These are phyloP conservation scores for Aurifilum marmelostoma DNA, from an alignment of 2,329 filamentous ascomycete species.

Conservation along the genomic window DNA sequence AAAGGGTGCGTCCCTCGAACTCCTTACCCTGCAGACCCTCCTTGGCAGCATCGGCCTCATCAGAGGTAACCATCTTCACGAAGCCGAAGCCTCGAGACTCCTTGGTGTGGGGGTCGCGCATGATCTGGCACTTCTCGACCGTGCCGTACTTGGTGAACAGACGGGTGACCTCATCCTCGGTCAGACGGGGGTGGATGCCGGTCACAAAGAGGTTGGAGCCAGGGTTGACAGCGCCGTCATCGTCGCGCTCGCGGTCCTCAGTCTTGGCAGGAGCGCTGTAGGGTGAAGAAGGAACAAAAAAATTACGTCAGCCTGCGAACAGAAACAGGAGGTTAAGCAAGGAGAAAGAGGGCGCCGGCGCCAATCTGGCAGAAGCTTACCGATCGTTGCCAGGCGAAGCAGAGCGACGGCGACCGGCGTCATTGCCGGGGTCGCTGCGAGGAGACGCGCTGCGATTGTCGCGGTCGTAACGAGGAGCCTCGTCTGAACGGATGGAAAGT, in stretches of 20 bases:
- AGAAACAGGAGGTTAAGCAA: neutral
- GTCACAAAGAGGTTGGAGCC: constrained; percentile 99
- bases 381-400: constrained; percentile 61
- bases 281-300: no score
- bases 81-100: constrained; percentile 99
- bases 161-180: constrained; percentile 86
- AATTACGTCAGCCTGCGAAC: no score
- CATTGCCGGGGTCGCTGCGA: constrained; percentile 65
- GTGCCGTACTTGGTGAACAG: constrained; percentile 99
- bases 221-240: constrained; percentile 79
- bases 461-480: constrained; percentile 67
- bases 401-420: constrained; percentile 60
- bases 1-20: constrained; percentile 92
- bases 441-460: constrained; percentile 70
- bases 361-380: constrained; percentile 40
- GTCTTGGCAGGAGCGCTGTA: constrained; percentile 53
- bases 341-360: constrained; percentile 27
- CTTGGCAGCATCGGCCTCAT: constrained; percentile 95
- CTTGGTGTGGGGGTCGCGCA: constrained; percentile 97
- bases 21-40: constrained; percentile 94
- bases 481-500: constrained; percentile 48
- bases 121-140: constrained; percentile 99
- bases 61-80: constrained; percentile 96
- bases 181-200: constrained; percentile 91
- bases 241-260: constrained; percentile 49